These are phyloP conservation scores for Aspergillus ibericus DNA, from an alignment of 2,329 filamentous ascomycete species.

Conservation along the genomic window DNA sequence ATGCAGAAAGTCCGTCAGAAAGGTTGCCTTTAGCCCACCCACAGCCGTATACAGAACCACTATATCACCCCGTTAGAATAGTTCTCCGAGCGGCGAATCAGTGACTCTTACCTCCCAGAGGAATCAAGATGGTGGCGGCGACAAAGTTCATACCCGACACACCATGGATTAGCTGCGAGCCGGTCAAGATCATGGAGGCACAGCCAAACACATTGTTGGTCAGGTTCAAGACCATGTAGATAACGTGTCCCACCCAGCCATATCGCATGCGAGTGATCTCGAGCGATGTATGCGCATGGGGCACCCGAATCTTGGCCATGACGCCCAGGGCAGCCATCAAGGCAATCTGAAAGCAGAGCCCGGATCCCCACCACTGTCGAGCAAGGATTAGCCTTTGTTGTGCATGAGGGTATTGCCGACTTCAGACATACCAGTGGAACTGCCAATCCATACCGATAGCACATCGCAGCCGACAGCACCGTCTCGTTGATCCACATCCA, in stretches of 20 bases:
- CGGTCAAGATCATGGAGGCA: conserved; percentile 49
- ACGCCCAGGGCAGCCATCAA: conserved; percentile 53
- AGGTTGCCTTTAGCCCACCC: conserved; percentile 52
- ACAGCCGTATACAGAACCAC: conserved; percentile 52
- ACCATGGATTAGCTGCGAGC: conserved; percentile 48
- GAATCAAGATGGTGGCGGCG: conserved; percentile 49
- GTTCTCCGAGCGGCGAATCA: background rate
- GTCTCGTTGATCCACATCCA: conserved; percentile 45
- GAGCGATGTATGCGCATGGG: conserved; percentile 53
- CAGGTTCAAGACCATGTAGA: conserved; percentile 45
- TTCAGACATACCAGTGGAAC: conserved; percentile 31
- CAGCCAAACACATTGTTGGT: conserved; percentile 49
- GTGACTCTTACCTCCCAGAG: conserved; percentile 42
- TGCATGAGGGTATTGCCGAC: background rate
- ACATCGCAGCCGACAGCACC: conserved; percentile 35
- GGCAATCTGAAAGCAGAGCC: conserved; percentile 51
- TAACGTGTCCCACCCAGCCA: conserved; percentile 42
- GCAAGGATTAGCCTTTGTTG: background rate
- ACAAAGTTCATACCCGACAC: conserved; percentile 51
- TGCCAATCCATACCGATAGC: conserved; percentile 37
- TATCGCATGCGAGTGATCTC: conserved; percentile 53
- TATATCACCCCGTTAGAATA: conserved; percentile 14
- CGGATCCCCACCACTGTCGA: conserved; percentile 39
- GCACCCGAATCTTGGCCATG: conserved; percentile 51
- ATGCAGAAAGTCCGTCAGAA: conserved; percentile 52